Evolutionary conservation across 2,329 filamentous ascomycete species (phyloP).

Genomic region (Tricladium varicosporioides): DNA sequence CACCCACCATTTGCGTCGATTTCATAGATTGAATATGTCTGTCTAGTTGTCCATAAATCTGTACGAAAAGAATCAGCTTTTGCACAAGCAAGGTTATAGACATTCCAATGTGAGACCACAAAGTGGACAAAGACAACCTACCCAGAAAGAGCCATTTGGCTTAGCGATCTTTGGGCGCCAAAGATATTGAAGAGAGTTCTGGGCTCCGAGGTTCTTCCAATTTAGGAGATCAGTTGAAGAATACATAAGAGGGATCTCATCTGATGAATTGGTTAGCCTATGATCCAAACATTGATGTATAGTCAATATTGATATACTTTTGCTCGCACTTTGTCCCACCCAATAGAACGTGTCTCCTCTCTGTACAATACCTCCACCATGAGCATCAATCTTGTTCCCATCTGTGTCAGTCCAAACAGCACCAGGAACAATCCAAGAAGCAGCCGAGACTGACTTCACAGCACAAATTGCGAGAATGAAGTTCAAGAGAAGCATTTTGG

Average conservation of each 20-base stretch:
- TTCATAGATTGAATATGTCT: conserved; percentile 39
- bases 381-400: conserved; percentile 40
- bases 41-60: conserved; percentile 42
- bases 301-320: conserved; percentile 19
- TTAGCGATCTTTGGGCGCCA: conserved; percentile 42
- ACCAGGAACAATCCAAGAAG: conserved; percentile 41
- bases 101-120: too few relatives aligned
- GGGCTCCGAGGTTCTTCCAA: conserved; percentile 38
- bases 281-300: too few relatives aligned
- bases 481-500: neutral
- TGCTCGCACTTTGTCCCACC: conserved; percentile 38
- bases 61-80: neutral
- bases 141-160: conserved; percentile 40
- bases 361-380: conserved; percentile 39
- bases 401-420: conserved; percentile 40
- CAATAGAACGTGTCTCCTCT: conserved; percentile 40
- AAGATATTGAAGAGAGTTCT: conserved; percentile 36
- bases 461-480: neutral
- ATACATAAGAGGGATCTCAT: conserved; percentile 39
- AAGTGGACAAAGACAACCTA: conserved; percentile 16
- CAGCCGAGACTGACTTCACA: conserved; percentile 16
- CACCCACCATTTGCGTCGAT: conserved; percentile 33
- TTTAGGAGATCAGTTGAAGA: conserved; percentile 41
- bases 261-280: conserved; percentile 14
- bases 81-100: neutral